A percentile compares a stretch with the other conserved stretches of the same genome.
phyloP scores from a whole-genome alignment of 2,329 filamentous ascomycete species.

The Thelonectria discophora region DNA sequence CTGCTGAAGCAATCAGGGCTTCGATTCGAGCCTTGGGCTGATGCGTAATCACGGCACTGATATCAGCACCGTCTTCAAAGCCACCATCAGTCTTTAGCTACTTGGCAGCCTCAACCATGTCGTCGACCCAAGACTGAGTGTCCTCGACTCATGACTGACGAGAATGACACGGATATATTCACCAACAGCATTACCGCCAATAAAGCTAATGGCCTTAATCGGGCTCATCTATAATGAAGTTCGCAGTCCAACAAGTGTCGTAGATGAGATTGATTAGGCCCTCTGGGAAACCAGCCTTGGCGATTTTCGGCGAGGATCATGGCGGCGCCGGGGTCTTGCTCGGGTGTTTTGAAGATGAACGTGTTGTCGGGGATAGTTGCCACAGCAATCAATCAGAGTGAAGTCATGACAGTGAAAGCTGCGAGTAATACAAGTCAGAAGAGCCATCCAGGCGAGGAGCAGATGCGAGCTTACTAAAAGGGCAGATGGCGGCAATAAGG shows the following conservation, averaged over 20 bases:
- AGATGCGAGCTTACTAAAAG: slow-evolving; percentile 66
- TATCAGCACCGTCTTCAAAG: slow-evolving; percentile 55
- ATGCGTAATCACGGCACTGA: slow-evolving; percentile 83
- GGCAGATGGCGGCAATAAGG: slow-evolving; percentile 77
- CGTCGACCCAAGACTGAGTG: slow-evolving; percentile 81
- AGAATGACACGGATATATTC: slow-evolving; percentile 82
- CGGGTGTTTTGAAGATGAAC: slow-evolving; percentile 82
- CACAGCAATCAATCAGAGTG: slow-evolving; percentile 84
- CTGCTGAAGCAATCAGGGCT: slow-evolving; percentile 74
- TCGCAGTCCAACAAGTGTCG: slow-evolving; percentile 78
- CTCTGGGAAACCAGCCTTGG: slow-evolving; percentile 80
- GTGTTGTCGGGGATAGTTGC: slow-evolving; percentile 86
- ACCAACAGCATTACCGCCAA: slow-evolving; percentile 84
- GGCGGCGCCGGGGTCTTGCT: slow-evolving; percentile 80
- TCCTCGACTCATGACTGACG: no score
- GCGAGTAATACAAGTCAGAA: background rate
- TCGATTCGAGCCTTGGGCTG: slow-evolving; percentile 81
- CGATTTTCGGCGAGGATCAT: slow-evolving; percentile 83
- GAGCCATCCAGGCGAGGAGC: no score
- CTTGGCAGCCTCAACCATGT: slow-evolving; percentile 79
- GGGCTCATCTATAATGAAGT: slow-evolving; percentile 84
- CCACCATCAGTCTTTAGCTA: slow-evolving; percentile 77
- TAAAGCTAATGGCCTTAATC: slow-evolving; percentile 64
- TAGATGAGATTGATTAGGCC: slow-evolving; percentile 84
- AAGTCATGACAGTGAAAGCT: slow-evolving; percentile 92